Conservation (phyloP, 768 basidiomycete species). For the Clathrus columnatus region DNA sequence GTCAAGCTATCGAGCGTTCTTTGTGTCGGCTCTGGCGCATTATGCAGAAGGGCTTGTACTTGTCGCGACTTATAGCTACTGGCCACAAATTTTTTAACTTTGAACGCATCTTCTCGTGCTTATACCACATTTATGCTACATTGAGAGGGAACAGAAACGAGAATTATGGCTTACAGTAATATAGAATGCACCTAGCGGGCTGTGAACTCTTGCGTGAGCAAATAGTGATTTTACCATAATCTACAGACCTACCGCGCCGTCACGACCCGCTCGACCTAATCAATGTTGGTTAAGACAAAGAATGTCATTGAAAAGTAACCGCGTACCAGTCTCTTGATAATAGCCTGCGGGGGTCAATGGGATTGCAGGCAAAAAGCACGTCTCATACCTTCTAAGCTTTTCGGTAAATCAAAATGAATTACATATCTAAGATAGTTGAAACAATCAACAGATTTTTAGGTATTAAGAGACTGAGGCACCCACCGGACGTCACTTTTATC, state of each 20-base stretch:
- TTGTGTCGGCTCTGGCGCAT: conserved; percentile 57
- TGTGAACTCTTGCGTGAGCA: conserved; percentile 20
- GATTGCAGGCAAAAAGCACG: not conserved
- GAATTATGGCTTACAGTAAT: conserved; percentile 52
- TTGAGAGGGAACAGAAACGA: not conserved
- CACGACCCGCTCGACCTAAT: conserved; percentile 69
- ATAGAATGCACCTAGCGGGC: conserved; percentile 75
- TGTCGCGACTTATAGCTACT: conserved; percentile 38
- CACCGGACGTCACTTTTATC: conserved; percentile 74
- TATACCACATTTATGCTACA: not conserved
- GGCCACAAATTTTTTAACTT: conserved; percentile 45
- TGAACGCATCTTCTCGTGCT: conserved; percentile 71
- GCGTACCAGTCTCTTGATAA: conserved; percentile 77
- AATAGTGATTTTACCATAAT: not conserved
- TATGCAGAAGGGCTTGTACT: conserved; percentile 30
- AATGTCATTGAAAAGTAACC: not conserved
- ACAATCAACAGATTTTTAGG: not conserved
- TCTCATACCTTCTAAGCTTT: conserved; percentile 66
- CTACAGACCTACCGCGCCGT: conserved; percentile 46
- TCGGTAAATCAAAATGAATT: conserved; percentile 75
- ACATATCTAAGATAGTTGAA: conserved; percentile 41
- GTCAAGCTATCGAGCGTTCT: conserved; percentile 54
- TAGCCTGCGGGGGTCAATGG: conserved; percentile 41
- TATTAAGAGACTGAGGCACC: conserved; percentile 4
- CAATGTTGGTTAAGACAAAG: conserved; percentile 8